These are phyloP conservation scores for Quercus tomentella DNA, from an alignment of 331 rosid species.

Conservation along the genomic window DNA sequence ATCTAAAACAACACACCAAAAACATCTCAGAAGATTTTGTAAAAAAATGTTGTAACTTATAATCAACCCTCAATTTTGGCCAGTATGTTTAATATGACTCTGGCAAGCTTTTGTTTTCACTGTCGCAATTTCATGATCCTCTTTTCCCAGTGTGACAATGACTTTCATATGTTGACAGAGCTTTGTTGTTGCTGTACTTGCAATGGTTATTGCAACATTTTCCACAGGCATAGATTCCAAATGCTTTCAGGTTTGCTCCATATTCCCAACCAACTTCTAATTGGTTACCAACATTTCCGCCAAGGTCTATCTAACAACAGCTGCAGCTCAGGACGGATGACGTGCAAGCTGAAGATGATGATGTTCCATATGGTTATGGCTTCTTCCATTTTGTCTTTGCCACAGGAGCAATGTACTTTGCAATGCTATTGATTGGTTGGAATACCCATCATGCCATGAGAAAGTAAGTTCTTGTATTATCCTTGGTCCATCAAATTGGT, in stretches of 20 bases:
- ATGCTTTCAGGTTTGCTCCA: constrained; percentile 72
- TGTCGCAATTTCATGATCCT: constrained; percentile 10
- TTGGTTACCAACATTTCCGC: constrained; percentile 14
- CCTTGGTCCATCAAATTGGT: background rate
- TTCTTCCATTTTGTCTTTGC: constrained; percentile 97
- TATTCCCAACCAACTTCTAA: constrained; percentile 19
- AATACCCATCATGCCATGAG: constrained; percentile 68
- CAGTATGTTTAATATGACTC: constrained; percentile 4
- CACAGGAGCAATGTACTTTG: constrained; percentile 98
- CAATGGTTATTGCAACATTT: constrained; percentile 87
- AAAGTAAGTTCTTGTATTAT: constrained; percentile 42
- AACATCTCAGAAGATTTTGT: background rate
- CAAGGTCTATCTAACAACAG: constrained; percentile 16
- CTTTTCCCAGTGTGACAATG: constrained; percentile 21
- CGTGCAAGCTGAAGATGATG: constrained; percentile 59
- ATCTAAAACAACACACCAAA: background rate
- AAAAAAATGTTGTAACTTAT: background rate
- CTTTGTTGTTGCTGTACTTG: constrained; percentile 76
- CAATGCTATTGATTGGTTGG: constrained; percentile 88
- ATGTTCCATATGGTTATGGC: constrained; percentile 95
- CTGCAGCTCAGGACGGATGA: constrained; percentile 67
- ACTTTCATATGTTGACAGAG: constrained; percentile 56
- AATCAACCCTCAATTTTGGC: background rate
- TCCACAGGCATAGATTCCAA: constrained; percentile 96
- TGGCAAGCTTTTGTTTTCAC: constrained; percentile 13